These are phyloP conservation scores for Dictyostelium intermedium DNA, from an alignment of 78 protist species.

Conservation along the genomic window DNA sequence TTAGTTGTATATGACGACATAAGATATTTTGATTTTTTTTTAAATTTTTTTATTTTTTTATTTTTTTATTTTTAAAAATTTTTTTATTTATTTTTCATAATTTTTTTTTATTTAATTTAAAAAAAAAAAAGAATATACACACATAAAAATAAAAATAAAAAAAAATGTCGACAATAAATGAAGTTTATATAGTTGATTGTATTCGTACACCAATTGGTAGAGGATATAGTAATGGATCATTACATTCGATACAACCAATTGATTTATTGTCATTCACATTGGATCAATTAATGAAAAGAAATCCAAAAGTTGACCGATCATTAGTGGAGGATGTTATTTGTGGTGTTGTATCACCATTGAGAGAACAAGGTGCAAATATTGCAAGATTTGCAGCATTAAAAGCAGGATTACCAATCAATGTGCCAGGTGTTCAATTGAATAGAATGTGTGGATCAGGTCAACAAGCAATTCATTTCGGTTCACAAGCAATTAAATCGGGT, in stretches of 20 bases:
- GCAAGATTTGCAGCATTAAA: constrained; percentile 84
- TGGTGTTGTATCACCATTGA: constrained; percentile 85
- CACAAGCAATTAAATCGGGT: constrained; percentile 85
- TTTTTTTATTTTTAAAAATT: too few relatives aligned
- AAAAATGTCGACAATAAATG: neutral
- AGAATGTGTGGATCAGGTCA: constrained; percentile 91
- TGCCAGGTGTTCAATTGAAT: constrained; percentile 88
- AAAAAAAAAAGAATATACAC: neutral
- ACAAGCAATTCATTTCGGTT: constrained; percentile 89
- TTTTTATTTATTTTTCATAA: too few relatives aligned
- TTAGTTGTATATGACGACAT: neutral
- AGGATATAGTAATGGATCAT: constrained; percentile 65
- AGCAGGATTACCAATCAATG: constrained; percentile 81
- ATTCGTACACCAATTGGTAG: constrained; percentile 80
- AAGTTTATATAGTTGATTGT: constrained; percentile 68
- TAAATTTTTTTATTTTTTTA: too few relatives aligned
- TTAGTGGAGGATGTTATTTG: constrained; percentile 87
- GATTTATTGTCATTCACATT: constrained; percentile 61
- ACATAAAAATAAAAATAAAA: neutral
- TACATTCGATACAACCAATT: constrained; percentile 53
- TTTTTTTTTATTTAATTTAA: too few relatives aligned
- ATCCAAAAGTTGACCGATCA: constrained; percentile 28
- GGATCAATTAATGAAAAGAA: constrained; percentile 42
- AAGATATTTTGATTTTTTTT: neutral
- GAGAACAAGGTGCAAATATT: constrained; percentile 87